Conservation (phyloP, 1,139 yeast genomes). For the Candida dubliniensis region DNA sequence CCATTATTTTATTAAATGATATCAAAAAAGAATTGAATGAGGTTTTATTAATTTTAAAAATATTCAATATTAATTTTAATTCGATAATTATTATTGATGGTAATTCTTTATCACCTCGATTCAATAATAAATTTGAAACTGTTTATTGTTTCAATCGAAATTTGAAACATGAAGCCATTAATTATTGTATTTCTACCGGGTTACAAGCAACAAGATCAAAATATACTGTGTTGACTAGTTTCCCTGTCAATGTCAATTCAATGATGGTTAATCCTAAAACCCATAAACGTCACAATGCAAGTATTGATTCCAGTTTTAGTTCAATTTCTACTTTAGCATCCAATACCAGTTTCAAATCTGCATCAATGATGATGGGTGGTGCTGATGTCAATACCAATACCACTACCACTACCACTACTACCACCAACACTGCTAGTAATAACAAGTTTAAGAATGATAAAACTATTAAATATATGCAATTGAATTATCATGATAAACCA, state of each 20-base stretch:
- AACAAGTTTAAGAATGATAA: slow-evolving; percentile 20
- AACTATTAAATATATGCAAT: slow-evolving; percentile 24
- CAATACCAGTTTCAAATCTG: too few species aligned
- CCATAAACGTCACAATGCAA: too few species aligned
- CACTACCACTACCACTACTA: too few species aligned
- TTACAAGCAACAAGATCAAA: slow-evolving; percentile 28
- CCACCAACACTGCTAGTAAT: not conserved
- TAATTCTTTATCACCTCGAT: slow-evolving; percentile 9
- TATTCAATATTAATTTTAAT: slow-evolving; percentile 29
- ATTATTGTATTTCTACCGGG: slow-evolving; percentile 28
- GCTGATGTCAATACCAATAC: too few species aligned
- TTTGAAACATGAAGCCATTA: slow-evolving; percentile 25
- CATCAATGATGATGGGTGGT: too few species aligned
- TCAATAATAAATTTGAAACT: slow-evolving; percentile 24
- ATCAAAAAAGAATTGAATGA: slow-evolving; percentile 36
- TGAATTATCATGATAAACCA: slow-evolving; percentile 31
- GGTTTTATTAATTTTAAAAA: slow-evolving; percentile 33
- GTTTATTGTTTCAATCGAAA: slow-evolving; percentile 18
- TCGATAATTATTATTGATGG: slow-evolving; percentile 31
- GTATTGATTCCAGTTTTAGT: too few species aligned
- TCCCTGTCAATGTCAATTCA: too few species aligned
- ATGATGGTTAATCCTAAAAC: too few species aligned
- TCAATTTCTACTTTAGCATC: too few species aligned
- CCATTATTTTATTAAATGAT: slow-evolving; percentile 32
- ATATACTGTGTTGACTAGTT: slow-evolving; percentile 22